Conservation (phyloP, 305 asterid species). For the Withania somnifera region DNA sequence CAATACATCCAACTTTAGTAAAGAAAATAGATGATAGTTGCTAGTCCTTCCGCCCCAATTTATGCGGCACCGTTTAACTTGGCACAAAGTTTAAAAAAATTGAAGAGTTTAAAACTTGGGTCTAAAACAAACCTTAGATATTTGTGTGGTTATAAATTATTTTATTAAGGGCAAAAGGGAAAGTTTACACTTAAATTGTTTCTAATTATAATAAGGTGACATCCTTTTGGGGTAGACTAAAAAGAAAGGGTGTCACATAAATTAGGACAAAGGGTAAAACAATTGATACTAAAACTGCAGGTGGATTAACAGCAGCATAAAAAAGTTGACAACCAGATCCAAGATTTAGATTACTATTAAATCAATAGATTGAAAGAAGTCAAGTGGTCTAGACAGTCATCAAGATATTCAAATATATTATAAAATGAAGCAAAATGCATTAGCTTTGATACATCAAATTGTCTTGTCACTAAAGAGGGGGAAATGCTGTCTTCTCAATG, state of each 20-base stretch:
- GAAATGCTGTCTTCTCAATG: neutral
- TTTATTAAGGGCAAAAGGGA: no score
- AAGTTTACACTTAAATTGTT: no score
- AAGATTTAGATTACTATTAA: neutral
- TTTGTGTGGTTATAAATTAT: no score
- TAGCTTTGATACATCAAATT: neutral
- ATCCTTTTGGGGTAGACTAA: no score
- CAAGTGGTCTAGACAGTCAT: neutral
- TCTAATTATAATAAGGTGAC: no score
- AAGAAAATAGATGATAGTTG: neutral
- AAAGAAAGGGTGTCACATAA: no score
- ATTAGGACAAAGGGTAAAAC: neutral
- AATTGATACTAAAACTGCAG: neutral
- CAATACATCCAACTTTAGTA: neutral
- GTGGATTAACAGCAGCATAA: neutral
- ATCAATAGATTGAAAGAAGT: neutral
- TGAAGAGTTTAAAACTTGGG: no score
- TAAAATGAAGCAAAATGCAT: neutral
- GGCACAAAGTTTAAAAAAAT: no score
- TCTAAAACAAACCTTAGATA: no score
- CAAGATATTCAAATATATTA: neutral
- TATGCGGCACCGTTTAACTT: no score
- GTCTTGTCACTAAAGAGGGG: neutral
- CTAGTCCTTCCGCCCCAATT: neutral
- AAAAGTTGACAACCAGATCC: neutral